These are phyloP conservation scores for Rhododendron ovatum DNA, from an alignment of 148 eudicot genomes.

Conservation along the genomic window DNA sequence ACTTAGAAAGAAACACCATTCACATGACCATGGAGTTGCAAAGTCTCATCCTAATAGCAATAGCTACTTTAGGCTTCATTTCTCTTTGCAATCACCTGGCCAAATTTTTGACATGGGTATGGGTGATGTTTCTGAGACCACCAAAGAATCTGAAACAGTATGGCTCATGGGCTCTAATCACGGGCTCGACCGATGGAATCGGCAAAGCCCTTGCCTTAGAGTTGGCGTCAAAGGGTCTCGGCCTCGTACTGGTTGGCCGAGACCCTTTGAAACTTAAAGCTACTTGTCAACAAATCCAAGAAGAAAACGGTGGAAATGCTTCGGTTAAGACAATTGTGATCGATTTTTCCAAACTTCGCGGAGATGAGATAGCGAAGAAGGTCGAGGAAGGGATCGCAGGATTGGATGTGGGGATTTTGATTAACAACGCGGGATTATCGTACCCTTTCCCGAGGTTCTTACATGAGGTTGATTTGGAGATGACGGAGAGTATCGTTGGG, in stretches of 20 bases:
- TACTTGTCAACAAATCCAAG: constrained; percentile 23
- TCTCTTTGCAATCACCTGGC: constrained; percentile 9
- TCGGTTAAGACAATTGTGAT: constrained; percentile 36
- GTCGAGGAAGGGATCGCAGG: constrained; percentile 31
- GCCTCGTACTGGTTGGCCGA: constrained; percentile 40
- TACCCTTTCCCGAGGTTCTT: constrained; percentile 47
- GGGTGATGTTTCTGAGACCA: constrained; percentile 30
- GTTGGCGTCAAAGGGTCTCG: constrained; percentile 44
- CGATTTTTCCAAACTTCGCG: constrained; percentile 43
- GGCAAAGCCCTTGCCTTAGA: constrained; percentile 38
- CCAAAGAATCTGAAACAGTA: constrained; percentile 35
- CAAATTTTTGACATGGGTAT: constrained; percentile 26
- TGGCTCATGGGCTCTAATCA: constrained; percentile 58
- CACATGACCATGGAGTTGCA: constrained; percentile 4
- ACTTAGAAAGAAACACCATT: neutral
- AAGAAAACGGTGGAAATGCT: neutral
- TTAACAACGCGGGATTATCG: constrained; percentile 54
- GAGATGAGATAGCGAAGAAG: constrained; percentile 26
- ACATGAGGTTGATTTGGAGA: constrained; percentile 42
- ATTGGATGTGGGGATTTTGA: constrained; percentile 51
- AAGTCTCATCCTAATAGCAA: neutral
- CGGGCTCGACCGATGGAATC: constrained; percentile 59
- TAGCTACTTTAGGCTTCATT: constrained; percentile 22
- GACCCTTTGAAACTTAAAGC: constrained; percentile 33
- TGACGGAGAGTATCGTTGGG: constrained; percentile 29